These are phyloP conservation scores for Capsicum pubescens DNA, from an alignment of 257 asterid genomes.

Conservation along the genomic window DNA sequence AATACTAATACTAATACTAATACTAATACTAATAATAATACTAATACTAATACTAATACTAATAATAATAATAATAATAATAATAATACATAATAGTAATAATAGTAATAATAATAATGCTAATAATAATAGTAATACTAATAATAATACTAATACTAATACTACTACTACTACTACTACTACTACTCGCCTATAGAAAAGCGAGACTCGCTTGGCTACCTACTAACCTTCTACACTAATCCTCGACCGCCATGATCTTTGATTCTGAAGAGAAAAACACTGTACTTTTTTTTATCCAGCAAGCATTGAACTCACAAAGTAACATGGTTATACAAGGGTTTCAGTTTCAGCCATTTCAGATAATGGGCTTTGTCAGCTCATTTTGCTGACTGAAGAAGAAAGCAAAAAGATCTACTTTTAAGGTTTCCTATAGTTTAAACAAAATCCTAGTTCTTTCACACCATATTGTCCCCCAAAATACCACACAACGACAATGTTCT, in stretches of 20 bases:
- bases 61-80: too few relatives aligned
- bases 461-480: slow-evolving; percentile 2
- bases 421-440: neutral
- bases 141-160: too few relatives aligned
- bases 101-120: too few relatives aligned
- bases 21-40: too few relatives aligned
- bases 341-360: slow-evolving; percentile 14
- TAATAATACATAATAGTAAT: too few relatives aligned
- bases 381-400: neutral
- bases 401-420: neutral
- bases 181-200: neutral
- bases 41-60: too few relatives aligned
- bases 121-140: too few relatives aligned
- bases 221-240: neutral
- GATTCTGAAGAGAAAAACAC: neutral
- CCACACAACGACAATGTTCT: neutral
- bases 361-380: neutral
- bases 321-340: slow-evolving; percentile 10
- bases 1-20: too few relatives aligned
- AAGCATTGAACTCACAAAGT: neutral
- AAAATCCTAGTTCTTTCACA: neutral
- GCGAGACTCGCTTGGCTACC: neutral
- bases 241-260: neutral
- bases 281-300: neutral
- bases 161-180: too few relatives aligned